A percentile compares a stretch with the other conserved stretches of the same genome.
Evolutionary conservation across 1,139 yeast species (phyloP).

Genomic region (Pichia sp.): DNA sequence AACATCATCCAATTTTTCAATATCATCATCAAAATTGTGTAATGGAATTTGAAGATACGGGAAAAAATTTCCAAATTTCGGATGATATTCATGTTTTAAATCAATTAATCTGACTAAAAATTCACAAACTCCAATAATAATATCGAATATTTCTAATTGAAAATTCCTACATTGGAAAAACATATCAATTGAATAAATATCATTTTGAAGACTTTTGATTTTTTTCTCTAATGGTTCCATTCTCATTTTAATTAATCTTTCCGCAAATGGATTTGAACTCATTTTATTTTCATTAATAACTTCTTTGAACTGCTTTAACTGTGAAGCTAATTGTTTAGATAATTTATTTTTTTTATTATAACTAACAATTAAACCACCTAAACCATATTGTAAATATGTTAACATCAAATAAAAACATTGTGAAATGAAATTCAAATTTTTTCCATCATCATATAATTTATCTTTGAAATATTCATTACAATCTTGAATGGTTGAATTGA

Average conservation of each 20-base stretch:
- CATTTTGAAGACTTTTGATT: conserved; percentile 34
- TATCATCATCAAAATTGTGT: conserved; percentile 40
- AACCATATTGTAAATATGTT: conserved; percentile 80
- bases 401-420: conserved; percentile 79
- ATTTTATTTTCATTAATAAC: conserved; percentile 22
- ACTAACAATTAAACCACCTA: conserved; percentile 67
- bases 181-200: conserved; percentile 51
- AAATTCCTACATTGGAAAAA: conserved; percentile 49
- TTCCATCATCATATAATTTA: conserved; percentile 11
- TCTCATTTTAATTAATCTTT: conserved; percentile 25
- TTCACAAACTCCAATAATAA: conserved; percentile 66
- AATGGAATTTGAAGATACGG: conserved; percentile 55
- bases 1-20: conserved; percentile 62
- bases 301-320: conserved; percentile 43
- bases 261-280: conserved; percentile 30
- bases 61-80: conserved; percentile 33
- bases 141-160: conserved; percentile 67
- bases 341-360: conserved; percentile 49
- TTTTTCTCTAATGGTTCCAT: conserved; percentile 26
- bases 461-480: conserved; percentile 48
- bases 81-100: conserved; percentile 54
- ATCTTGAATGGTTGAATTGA: conserved; percentile 69
- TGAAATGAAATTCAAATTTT: conserved; percentile 67
- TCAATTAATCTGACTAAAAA: conserved; percentile 69
- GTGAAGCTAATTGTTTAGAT: conserved; percentile 46